Percentiles rank a stretch among this genome's conserved stretches.
Evolutionary conservation across 257 asterid genomes (phyloP).

Genomic region (Penstemon barbatus): DNA sequence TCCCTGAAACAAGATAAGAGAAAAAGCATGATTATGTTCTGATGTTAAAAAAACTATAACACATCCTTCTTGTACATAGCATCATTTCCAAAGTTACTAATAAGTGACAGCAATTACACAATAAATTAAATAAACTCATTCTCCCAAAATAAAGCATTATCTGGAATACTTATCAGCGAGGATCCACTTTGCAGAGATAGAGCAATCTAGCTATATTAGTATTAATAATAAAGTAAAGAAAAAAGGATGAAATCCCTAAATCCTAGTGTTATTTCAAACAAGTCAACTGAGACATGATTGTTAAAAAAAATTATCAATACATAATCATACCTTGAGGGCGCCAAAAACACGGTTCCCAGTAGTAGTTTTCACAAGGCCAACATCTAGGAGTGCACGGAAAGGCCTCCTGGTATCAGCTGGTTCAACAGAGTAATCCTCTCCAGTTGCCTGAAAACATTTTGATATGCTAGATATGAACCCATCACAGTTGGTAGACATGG

Average conservation of each 20-base stretch:
- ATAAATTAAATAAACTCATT: background rate
- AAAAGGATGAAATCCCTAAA: background rate
- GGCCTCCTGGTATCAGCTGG: conserved; percentile 65
- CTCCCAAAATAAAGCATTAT: background rate
- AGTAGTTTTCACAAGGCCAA: conserved; percentile 56
- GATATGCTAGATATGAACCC: too few relatives aligned
- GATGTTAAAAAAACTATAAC: background rate
- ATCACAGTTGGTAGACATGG: too few relatives aligned
- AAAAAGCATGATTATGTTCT: conserved; percentile 1
- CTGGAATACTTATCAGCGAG: too few relatives aligned
- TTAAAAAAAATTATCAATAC: background rate
- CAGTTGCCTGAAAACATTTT: conserved; percentile 45
- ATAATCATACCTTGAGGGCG: conserved; percentile 55
- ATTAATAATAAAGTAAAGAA: background rate
- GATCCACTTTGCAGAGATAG: background rate
- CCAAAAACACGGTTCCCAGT: conserved; percentile 70
- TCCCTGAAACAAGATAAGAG: conserved; percentile 41
- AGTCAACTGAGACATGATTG: background rate
- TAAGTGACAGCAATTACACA: background rate
- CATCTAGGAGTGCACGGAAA: conserved; percentile 67
- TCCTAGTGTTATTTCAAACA: background rate
- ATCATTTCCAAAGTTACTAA: background rate
- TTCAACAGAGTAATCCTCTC: conserved; percentile 66
- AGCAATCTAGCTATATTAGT: background rate
- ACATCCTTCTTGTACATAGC: background rate